A percentile compares a stretch with the other conserved stretches of the same genome.
Evolutionary conservation across 129 eudicot species (phyloP).

Genomic region (Chrysanthemum makinoi): DNA sequence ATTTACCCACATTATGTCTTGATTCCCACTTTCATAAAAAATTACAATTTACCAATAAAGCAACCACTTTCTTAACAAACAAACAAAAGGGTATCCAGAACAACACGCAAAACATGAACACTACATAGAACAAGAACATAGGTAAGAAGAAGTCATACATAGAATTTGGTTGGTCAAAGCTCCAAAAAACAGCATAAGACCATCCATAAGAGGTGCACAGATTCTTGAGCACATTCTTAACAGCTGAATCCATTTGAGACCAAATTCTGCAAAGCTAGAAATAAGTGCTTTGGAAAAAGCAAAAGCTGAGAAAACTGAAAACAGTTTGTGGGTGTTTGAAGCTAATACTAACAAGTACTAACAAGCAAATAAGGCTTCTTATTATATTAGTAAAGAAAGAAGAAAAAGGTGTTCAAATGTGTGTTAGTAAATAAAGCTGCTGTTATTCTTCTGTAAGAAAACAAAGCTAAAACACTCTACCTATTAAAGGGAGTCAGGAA

Average conservation of each 20-base stretch:
- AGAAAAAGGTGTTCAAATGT: background rate
- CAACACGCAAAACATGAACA: background rate
- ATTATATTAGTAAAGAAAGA: too few relatives aligned
- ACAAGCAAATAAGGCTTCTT: too few relatives aligned
- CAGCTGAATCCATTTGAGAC: constrained; percentile 40
- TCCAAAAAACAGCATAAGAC: constrained; percentile 95
- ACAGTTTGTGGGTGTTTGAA: constrained; percentile 43
- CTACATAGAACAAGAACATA: constrained; percentile 6
- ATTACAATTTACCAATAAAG: constrained; percentile 2
- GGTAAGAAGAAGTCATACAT: constrained; percentile 47
- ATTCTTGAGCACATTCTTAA: constrained; percentile 50
- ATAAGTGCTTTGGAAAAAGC: constrained; percentile 31
- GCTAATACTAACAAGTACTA: constrained; percentile 18
- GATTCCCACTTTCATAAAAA: constrained; percentile 28
- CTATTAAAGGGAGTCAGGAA: constrained; percentile 43
- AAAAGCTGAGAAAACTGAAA: constrained; percentile 32
- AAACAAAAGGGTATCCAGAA: constrained; percentile 8
- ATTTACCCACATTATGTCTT: constrained; percentile 34
- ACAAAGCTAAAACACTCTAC: constrained; percentile 31
- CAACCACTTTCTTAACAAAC: background rate
- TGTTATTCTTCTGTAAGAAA: constrained; percentile 35
- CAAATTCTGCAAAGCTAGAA: constrained; percentile 30
- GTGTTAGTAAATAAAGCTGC: constrained; percentile 23
- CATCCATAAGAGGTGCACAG: constrained; percentile 73
- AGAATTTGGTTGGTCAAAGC: constrained; percentile 69